A percentile compares a stretch with the other conserved stretches of the same genome.
These are phyloP conservation scores for Aegilops tauschii DNA, from an alignment of 176 grass and related monocot species.

Conservation along the genomic window DNA sequence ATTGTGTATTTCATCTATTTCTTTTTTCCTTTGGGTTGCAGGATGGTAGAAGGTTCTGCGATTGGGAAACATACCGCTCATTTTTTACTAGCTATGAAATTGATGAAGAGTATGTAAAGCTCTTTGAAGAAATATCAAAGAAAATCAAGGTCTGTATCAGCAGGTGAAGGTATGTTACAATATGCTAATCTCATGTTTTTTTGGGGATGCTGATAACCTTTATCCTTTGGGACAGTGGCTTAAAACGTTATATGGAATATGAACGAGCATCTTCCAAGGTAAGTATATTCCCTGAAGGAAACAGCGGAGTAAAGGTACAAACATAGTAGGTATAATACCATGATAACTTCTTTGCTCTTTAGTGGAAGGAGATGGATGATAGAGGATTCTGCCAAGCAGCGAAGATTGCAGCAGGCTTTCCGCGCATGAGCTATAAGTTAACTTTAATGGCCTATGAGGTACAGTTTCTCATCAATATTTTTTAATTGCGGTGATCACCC, in stretches of 20 bases:
- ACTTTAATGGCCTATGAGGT: not conserved
- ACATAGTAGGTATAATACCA: not conserved
- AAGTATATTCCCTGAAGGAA: not conserved
- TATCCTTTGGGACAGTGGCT: conserved; percentile 10
- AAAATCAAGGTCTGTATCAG: conserved; percentile 10
- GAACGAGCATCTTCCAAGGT: not conserved
- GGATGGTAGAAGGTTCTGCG: not conserved
- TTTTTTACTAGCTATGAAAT: conserved; percentile 1
- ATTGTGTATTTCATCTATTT: not conserved
- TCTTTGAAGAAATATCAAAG: conserved; percentile 1
- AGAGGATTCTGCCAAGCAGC: not conserved
- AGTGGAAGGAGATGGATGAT: not conserved
- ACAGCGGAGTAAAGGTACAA: not conserved
- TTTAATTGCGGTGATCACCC: not conserved
- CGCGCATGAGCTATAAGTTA: not conserved
- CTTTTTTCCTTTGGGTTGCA: not conserved
- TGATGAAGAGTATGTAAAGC: conserved; percentile 11
- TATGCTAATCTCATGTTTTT: not conserved
- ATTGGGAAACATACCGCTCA: not conserved
- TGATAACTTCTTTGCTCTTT: conserved; percentile 15
- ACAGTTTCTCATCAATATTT: not conserved
- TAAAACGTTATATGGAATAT: not conserved
- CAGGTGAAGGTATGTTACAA: not conserved
- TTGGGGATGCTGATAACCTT: not conserved
- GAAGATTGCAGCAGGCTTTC: conserved; percentile 11